Evolutionary conservation across 176 grass and related monocot species (phyloP).

Genomic region (Elymus sibiricus): DNA sequence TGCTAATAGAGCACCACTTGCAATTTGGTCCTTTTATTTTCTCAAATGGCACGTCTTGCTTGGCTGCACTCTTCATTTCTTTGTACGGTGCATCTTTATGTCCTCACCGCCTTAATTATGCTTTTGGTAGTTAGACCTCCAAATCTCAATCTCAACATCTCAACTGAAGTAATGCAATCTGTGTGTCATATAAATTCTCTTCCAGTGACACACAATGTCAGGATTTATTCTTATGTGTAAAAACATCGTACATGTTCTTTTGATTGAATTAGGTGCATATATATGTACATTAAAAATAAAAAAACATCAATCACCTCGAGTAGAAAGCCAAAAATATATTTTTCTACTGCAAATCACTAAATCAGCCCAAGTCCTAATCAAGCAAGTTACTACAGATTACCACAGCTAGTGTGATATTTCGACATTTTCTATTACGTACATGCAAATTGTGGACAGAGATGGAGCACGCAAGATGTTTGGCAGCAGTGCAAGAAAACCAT

Average conservation of each 20-base stretch:
- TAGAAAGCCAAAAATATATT: not conserved
- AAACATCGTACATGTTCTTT: not conserved
- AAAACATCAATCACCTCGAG: no score
- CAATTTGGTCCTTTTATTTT: not conserved
- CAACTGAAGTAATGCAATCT: not conserved
- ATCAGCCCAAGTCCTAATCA: not conserved
- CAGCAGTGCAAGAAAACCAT: not conserved
- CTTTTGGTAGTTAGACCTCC: not conserved
- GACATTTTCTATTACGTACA: not conserved
- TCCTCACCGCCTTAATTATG: not conserved
- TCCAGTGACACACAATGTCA: not conserved
- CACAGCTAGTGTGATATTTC: not conserved
- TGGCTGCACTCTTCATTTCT: not conserved
- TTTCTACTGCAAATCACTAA: not conserved
- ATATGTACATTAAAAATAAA: not conserved
- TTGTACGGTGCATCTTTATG: not conserved
- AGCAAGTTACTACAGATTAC: not conserved
- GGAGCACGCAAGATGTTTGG: not conserved
- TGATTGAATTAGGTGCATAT: not conserved
- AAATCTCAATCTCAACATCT: not conserved
- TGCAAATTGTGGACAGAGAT: not conserved
- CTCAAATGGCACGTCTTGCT: not conserved
- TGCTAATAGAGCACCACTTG: not conserved
- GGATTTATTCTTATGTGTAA: not conserved
- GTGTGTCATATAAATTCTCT: not conserved